phyloP scores from a whole-genome alignment of 148 eudicot genomes.

The Fagopyrum tataricum region DNA sequence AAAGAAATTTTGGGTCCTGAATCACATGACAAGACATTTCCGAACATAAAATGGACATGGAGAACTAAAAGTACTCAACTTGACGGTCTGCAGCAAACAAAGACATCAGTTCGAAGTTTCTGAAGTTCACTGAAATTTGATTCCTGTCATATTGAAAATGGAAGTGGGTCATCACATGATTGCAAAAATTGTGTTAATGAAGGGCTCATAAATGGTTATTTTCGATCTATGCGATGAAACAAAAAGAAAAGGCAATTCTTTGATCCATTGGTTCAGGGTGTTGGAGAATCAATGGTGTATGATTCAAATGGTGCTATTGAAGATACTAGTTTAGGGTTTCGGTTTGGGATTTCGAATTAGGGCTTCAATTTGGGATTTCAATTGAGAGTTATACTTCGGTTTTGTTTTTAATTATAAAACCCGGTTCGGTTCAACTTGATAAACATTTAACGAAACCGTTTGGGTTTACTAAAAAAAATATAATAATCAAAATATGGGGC shows the following conservation, averaged over 20 bases:
- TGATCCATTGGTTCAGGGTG: conserved; percentile 31
- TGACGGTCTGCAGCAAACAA: conserved; percentile 28
- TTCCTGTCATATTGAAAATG: conserved; percentile 31
- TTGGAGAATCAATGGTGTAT: conserved; percentile 38
- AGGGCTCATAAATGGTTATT: conserved; percentile 30
- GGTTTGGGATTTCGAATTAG: too few relatives aligned
- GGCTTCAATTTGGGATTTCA: too few relatives aligned
- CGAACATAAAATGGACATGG: conserved; percentile 34
- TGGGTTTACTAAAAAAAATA: too few relatives aligned
- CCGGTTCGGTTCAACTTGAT: too few relatives aligned
- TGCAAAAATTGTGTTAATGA: conserved; percentile 25
- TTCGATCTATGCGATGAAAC: conserved; percentile 45
- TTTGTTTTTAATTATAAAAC: too few relatives aligned
- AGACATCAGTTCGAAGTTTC: conserved; percentile 37
- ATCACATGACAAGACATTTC: conserved; percentile 17
- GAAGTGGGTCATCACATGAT: conserved; percentile 26
- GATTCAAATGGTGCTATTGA: conserved; percentile 50
- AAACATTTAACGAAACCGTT: too few relatives aligned
- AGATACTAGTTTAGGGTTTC: conserved; percentile 61
- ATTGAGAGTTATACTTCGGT: too few relatives aligned
- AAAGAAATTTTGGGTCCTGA: conserved; percentile 22
- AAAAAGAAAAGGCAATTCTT: conserved; percentile 57
- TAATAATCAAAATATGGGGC: too few relatives aligned
- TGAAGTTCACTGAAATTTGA: conserved; percentile 49
- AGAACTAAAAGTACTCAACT: conserved; percentile 36